A percentile compares a stretch with the other conserved stretches of the same genome.
Conservation (phyloP, 2,329 filamentous ascomycete species). For the Clonostachys sp. region DNA sequence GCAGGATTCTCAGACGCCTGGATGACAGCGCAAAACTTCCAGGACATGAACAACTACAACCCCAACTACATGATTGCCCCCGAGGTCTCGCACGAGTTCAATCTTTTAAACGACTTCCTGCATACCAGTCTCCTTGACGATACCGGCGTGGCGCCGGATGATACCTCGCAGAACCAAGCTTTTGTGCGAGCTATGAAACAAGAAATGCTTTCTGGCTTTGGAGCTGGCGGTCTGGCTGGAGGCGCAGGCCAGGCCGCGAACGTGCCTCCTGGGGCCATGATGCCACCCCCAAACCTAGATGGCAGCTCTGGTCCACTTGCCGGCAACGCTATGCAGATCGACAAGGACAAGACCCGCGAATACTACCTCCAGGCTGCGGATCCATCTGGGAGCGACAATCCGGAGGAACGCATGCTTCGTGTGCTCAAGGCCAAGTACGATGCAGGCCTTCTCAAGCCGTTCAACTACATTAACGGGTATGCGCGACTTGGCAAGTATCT, state of each 20-base stretch:
- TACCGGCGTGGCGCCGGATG: constrained; percentile 64
- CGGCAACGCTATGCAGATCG: background rate
- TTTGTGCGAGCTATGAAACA: constrained; percentile 34
- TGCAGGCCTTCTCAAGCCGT: constrained; percentile 88
- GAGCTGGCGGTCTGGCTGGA: constrained; percentile 14
- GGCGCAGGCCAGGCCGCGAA: constrained; percentile 4
- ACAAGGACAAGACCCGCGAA: constrained; percentile 71
- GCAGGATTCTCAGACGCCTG: constrained; percentile 79
- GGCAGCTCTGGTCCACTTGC: constrained; percentile 45
- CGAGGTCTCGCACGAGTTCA: constrained; percentile 95
- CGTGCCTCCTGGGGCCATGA: constrained; percentile 34
- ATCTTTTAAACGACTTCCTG: constrained; percentile 92
- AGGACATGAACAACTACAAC: constrained; percentile 93
- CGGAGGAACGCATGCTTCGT: constrained; percentile 93
- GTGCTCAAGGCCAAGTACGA: constrained; percentile 94
- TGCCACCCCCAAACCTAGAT: constrained; percentile 36
- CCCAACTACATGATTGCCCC: constrained; percentile 90
- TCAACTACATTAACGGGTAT: constrained; percentile 98
- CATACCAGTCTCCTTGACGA: constrained; percentile 90
- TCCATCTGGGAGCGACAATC: constrained; percentile 77
- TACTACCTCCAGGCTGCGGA: constrained; percentile 98
- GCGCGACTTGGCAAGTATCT: constrained; percentile 86
- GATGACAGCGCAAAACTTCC: constrained; percentile 75
- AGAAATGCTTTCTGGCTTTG: constrained; percentile 44
- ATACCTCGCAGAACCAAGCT: constrained; percentile 42